Percentiles rank a stretch among this genome's conserved stretches.
These are phyloP conservation scores for Ilex asprella DNA, from an alignment of 257 asterid species.

Conservation along the genomic window DNA sequence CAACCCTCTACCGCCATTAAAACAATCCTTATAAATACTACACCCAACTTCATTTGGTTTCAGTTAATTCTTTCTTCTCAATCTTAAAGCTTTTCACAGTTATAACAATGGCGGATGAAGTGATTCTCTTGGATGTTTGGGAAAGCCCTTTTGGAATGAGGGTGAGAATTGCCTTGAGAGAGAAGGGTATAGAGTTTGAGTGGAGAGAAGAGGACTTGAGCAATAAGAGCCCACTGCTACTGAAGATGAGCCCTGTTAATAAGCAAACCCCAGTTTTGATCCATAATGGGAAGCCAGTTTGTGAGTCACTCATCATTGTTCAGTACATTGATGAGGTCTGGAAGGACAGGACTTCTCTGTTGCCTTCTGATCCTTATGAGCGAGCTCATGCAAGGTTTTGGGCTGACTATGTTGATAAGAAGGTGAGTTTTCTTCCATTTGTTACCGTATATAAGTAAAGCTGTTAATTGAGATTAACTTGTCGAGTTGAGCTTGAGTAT, in stretches of 20 bases:
- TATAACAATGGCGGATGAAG: conserved; percentile 30
- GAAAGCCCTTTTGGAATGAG: conserved; percentile 51
- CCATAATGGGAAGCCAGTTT: conserved; percentile 49
- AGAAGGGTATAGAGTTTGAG: conserved; percentile 35
- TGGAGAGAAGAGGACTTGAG: conserved; percentile 38
- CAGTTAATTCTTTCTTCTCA: conserved; percentile 7
- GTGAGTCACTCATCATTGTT: conserved; percentile 47
- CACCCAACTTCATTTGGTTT: too few species aligned
- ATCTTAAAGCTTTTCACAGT: not conserved
- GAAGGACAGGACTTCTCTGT: conserved; percentile 31
- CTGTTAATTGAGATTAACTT: not conserved
- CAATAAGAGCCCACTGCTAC: conserved; percentile 31
- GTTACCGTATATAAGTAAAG: not conserved
- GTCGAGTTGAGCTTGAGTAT: not conserved
- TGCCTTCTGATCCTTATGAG: conserved; percentile 46
- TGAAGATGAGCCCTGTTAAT: conserved; percentile 48
- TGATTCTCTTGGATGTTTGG: conserved; percentile 31
- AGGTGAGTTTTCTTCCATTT: conserved; percentile 19
- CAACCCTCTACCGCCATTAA: too few species aligned
- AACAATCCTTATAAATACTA: too few species aligned
- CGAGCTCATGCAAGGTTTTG: conserved; percentile 45
- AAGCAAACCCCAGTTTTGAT: conserved; percentile 49
- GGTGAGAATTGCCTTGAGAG: conserved; percentile 39
- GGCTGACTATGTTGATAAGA: conserved; percentile 50
- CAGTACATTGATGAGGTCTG: conserved; percentile 53